Base-by-base conservation (phyloP, 768 basidiomycete species). In the Collybiopsis confluens region DNA sequence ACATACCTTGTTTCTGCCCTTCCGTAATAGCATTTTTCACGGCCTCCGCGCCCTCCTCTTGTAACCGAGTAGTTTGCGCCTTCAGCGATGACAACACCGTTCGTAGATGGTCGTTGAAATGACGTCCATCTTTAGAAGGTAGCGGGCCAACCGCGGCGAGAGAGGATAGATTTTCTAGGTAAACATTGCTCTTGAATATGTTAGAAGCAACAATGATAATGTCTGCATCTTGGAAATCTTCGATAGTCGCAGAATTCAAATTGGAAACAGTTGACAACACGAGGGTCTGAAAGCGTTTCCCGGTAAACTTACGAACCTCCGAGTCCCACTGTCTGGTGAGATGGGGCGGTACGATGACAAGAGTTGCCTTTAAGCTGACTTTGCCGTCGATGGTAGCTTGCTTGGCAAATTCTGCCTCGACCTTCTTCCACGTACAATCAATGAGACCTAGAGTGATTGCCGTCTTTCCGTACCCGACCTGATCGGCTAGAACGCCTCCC, bases 381-480 rank as follows among this genome's bases (percentile, higher is more conserved):
- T 87, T 85, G 49, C 91, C 88, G 1, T 74, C 63, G 7, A 78
- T 61, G n/a, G 63, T 65, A 9, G 73, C 70, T 56, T 75, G 72
- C 48, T 77, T 73, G 26, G 75, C 66, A 58, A 87, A 82, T 58
- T 89, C 87, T 56, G 78, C 72, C 52, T 73, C 68, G 45, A 86
- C 80, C 16, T 69, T 68, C 59, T 81, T 77, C 18, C 73, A 69
- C 20, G 84, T 76, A 62, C 86, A 85, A 62, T 92, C 89, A 57
- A 97, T 87, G 55, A 98, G 77, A 18, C 88, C 94, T 26, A 98
- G 78, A 2, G 92, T 93, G 59, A 97, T 95, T 20, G 93, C 94
- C 0, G 95, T 98, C 72, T 98, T 98, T 16, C 95, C 95, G 63
- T 98, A 98, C 47, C 95, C 95, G 56, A 98, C 95, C 71, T 95